These are phyloP conservation scores for Ziziphus jujuba DNA, from an alignment of 306 rosid species.

Conservation along the genomic window DNA sequence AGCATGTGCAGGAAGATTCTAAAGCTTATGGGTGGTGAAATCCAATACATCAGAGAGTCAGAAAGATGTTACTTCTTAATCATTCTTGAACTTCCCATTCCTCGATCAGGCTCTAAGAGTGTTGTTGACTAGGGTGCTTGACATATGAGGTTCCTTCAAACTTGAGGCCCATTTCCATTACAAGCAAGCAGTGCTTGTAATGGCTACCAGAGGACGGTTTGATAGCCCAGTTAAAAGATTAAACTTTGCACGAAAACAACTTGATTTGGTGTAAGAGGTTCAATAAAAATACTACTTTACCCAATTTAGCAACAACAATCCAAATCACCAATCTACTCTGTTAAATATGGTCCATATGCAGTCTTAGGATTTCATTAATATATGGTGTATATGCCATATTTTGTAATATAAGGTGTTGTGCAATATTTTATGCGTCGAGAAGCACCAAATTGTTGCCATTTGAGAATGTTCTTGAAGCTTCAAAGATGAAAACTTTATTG, in stretches of 20 bases:
- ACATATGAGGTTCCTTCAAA: constrained; percentile 22
- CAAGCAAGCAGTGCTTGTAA: constrained; percentile 32
- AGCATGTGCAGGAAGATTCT: constrained; percentile 94
- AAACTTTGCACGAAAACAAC: constrained; percentile 29
- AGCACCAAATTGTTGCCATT: constrained; percentile 34
- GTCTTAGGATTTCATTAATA: constrained; percentile 32
- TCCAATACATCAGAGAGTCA: constrained; percentile 91
- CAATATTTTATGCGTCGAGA: constrained; percentile 24
- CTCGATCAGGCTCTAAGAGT: constrained; percentile 37
- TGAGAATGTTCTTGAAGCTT: constrained; percentile 30
- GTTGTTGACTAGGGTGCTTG: constrained; percentile 36
- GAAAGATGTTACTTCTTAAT: constrained; percentile 83
- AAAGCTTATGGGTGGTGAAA: constrained; percentile 89
- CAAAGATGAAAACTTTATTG: constrained; percentile 19
- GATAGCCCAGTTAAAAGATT: constrained; percentile 30
- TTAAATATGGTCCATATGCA: constrained; percentile 29
- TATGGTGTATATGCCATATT: constrained; percentile 27
- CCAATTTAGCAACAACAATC: constrained; percentile 35
- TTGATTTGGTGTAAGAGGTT: constrained; percentile 30
- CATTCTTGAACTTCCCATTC: constrained; percentile 78
- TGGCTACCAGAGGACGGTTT: constrained; percentile 14
- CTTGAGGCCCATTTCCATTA: constrained; percentile 18
- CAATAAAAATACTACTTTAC: constrained; percentile 10
- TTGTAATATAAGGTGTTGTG: constrained; percentile 15
- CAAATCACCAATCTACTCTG: constrained; percentile 21